Percentiles rank a stretch among this genome's conserved stretches.
Conservation (phyloP, 305 asterid species). For the Galium porrigens region DNA sequence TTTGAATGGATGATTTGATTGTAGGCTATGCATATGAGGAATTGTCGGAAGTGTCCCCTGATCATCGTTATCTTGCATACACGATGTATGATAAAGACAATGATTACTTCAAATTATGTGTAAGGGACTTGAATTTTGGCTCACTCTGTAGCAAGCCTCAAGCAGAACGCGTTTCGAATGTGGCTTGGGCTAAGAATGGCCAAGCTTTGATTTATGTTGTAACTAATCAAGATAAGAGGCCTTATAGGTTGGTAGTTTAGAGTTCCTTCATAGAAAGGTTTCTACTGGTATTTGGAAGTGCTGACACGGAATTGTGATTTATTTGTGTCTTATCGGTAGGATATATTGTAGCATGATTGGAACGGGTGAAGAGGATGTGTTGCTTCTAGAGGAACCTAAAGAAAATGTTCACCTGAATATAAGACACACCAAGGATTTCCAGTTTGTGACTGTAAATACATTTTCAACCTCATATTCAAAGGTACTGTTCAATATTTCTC, state of each 20-base stretch:
- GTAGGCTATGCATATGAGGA: slow-evolving; percentile 83
- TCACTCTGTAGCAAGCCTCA: slow-evolving; percentile 62
- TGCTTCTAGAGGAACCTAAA: slow-evolving; percentile 64
- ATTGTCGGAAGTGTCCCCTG: slow-evolving; percentile 85
- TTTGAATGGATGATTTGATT: slow-evolving; percentile 3
- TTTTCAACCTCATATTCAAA: slow-evolving; percentile 64
- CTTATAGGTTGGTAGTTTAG: slow-evolving; percentile 47
- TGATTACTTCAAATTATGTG: slow-evolving; percentile 55
- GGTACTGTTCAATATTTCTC: slow-evolving; percentile 34
- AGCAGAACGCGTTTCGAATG: slow-evolving; percentile 57
- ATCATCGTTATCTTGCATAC: slow-evolving; percentile 89
- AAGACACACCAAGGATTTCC: slow-evolving; percentile 72
- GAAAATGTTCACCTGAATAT: slow-evolving; percentile 45
- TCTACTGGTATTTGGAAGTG: slow-evolving; percentile 10
- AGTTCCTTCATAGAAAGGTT: slow-evolving; percentile 8
- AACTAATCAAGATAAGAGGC: slow-evolving; percentile 72
- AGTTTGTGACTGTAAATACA: slow-evolving; percentile 45
- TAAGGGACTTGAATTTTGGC: slow-evolving; percentile 80
- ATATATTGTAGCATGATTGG: slow-evolving; percentile 62
- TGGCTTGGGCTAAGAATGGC: slow-evolving; percentile 90
- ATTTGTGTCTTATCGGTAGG: slow-evolving; percentile 29
- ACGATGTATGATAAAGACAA: slow-evolving; percentile 87
- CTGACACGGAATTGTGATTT: slow-evolving; percentile 16
- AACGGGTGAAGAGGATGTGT: slow-evolving; percentile 49
- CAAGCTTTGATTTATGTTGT: slow-evolving; percentile 67